phyloP scores from a whole-genome alignment of 257 asterid species.

The Buddleja alternifolia region DNA sequence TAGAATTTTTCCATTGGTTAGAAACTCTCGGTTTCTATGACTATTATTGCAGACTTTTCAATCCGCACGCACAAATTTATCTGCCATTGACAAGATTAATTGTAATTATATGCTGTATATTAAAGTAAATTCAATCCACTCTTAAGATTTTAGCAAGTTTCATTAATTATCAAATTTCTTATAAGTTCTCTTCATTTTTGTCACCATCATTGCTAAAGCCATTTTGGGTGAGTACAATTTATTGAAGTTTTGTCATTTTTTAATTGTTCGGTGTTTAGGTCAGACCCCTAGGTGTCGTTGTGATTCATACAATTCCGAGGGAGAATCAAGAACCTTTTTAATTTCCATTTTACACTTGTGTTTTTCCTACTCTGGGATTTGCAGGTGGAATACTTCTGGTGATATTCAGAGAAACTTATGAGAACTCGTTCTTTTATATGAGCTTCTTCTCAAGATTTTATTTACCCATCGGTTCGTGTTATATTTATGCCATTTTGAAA shows the following conservation, averaged over 20 bases:
- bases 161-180: not conserved
- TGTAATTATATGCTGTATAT: not conserved
- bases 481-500: too few relatives aligned
- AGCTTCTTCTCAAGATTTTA: too few relatives aligned
- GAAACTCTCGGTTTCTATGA: not conserved
- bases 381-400: not conserved
- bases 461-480: too few relatives aligned
- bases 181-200: not conserved
- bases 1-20: not conserved
- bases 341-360: too few relatives aligned
- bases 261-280: too few relatives aligned
- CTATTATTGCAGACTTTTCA: not conserved
- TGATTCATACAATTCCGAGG: too few relatives aligned
- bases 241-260: too few relatives aligned
- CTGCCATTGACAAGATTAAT: not conserved
- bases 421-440: too few relatives aligned
- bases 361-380: too few relatives aligned
- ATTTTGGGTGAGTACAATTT: not conserved
- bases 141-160: too few relatives aligned
- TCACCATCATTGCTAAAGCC: not conserved
- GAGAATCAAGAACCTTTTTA: too few relatives aligned
- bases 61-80: not conserved
- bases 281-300: too few relatives aligned
- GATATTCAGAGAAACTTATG: not conserved
- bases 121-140: not conserved